Evolutionary conservation across 176 grass and related monocot species (phyloP), one percentile per base, ranked within the genome.

Genomic region (Triticum turgidum): DNA sequence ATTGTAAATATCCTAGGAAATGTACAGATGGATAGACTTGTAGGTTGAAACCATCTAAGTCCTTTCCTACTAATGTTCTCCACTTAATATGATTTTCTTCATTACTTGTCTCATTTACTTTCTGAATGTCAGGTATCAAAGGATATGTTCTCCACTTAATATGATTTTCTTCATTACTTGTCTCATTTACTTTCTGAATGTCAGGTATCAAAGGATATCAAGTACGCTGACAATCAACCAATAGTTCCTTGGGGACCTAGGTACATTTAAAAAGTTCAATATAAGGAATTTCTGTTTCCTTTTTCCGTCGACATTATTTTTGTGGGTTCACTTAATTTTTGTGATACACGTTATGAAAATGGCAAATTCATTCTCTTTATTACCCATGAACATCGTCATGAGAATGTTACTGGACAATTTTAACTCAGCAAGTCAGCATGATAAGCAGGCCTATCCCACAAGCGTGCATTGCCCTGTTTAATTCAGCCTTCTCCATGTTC

Each of bases 181-280:
- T 59, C 27, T 86, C 54, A 77, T 73, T 80, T 51, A 14, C 33
- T 54, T 66, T 78, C 12, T n/a, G 0, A 62, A 14, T 81, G 33
- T 79, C 74, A 98, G 96, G 37, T 38, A 25, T 98, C 94, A 15
- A 91, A 92, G 86, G 96, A 98, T 89, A 94, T 96, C 73, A 96
- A 96, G 80, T 96, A 91, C 91, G 96, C 96, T 87, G 96, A 98
- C 65, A 88, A 96, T 67, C 89, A 96, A 47, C 96, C 96, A 30
- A 88, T 98, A 29, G 91, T 96, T 32, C 90, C 94, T 42, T 96
- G 96, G 96, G 93, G 88, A 32, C 96, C 96, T 18, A 98, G 96
- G 94, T 98, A 86, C 62, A 52, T 88, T 72, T 59, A 75, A 61
- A 17, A 79, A 82, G 9, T 73, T 56, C 20, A 80, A 6, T 63